Evolutionary conservation across 345 rosid genomes (phyloP).

Genomic region (Litchi chinensis): DNA sequence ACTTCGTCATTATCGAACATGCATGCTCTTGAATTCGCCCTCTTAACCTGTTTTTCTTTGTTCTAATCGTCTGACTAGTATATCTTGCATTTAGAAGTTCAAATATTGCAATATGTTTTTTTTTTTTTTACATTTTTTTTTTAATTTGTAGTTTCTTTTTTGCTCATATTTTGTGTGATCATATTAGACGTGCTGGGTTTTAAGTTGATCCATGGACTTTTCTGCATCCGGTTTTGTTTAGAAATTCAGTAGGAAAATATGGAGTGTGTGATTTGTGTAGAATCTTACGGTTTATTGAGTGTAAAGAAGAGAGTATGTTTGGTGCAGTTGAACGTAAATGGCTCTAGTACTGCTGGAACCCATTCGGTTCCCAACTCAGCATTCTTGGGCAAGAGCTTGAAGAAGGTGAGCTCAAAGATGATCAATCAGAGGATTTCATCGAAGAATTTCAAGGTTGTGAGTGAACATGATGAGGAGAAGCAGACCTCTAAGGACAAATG

Average conservation of each 20-base stretch:
- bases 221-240: neutral
- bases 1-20: slow-evolving; percentile 20
- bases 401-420: slow-evolving; percentile 26
- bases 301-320: slow-evolving; percentile 12
- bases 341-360: slow-evolving; percentile 12
- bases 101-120: neutral
- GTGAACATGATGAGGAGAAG: slow-evolving; percentile 43
- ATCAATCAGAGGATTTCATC: slow-evolving; percentile 9
- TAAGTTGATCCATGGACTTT: neutral
- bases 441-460: slow-evolving; percentile 23
- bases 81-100: neutral
- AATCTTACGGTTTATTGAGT: slow-evolving; percentile 4
- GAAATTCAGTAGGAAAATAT: neutral
- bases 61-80: slow-evolving; percentile 19
- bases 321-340: slow-evolving; percentile 38
- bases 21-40: neutral
- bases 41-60: neutral
- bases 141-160: neutral
- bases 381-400: slow-evolving; percentile 34
- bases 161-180: neutral
- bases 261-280: slow-evolving; percentile 11
- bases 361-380: slow-evolving; percentile 24
- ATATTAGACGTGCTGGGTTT: neutral
- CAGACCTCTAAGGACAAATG: slow-evolving; percentile 50
- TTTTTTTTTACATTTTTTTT: neutral